phyloP scores from a whole-genome alignment of 1,284 basidiomycete species.

The Ceratobasidium sp. region DNA sequence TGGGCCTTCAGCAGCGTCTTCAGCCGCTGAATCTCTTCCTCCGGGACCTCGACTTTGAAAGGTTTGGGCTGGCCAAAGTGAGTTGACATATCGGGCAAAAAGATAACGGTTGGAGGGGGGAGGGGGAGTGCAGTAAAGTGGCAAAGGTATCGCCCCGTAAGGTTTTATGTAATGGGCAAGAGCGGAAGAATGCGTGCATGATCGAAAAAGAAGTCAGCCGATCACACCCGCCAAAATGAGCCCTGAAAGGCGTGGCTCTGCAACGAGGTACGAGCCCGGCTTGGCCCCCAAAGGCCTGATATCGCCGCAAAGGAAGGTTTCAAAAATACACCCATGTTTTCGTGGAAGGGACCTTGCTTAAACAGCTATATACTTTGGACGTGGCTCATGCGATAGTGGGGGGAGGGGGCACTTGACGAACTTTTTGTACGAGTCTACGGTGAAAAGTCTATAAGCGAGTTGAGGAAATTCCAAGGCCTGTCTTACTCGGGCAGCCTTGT shows the following conservation, averaged over 20 bases:
- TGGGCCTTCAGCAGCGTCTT: slow-evolving; percentile 17
- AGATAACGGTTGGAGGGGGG: background rate
- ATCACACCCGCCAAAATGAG: slow-evolving; percentile 11
- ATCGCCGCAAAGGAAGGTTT: background rate
- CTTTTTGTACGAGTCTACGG: too few species aligned
- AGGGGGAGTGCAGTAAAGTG: slow-evolving; percentile 1
- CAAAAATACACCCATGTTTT: background rate
- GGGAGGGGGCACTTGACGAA: too few species aligned
- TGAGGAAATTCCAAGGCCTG: background rate
- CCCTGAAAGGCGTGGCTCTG: background rate
- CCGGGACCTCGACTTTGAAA: slow-evolving; percentile 35
- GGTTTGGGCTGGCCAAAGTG: slow-evolving; percentile 25
- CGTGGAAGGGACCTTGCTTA: too few species aligned
- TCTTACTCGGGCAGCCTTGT: too few species aligned
- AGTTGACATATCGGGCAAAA: slow-evolving; percentile 2
- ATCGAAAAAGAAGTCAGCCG: background rate
- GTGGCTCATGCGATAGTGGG: too few species aligned
- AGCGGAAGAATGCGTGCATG: slow-evolving; percentile 5
- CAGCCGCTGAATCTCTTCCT: slow-evolving; percentile 35
- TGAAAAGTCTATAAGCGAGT: background rate
- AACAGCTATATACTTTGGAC: too few species aligned
- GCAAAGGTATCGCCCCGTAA: background rate
- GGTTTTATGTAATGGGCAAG: slow-evolving; percentile 1
- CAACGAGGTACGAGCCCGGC: background rate
- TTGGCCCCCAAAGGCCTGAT: background rate